phyloP scores from a whole-genome alignment of 2,329 filamentous ascomycete species.

The Colletotrichum acutatum region DNA sequence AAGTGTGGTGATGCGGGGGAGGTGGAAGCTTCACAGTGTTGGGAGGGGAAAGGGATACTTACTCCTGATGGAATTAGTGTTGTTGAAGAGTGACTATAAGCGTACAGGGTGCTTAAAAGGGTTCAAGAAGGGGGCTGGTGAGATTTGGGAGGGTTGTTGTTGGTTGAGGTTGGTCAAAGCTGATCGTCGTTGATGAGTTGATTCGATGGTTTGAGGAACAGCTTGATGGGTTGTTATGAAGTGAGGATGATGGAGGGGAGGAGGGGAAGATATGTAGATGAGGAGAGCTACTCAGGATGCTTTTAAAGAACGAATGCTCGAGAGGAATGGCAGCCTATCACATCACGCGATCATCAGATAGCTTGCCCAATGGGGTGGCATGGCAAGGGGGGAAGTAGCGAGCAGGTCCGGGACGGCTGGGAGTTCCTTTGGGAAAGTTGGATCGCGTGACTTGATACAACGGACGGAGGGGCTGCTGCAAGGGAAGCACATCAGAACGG shows the following conservation, averaged over 20 bases:
- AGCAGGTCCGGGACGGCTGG: conserved; percentile 29
- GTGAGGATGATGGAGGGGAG: conserved; percentile 9
- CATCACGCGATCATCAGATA: conserved; percentile 36
- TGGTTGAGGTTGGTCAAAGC: conserved; percentile 6
- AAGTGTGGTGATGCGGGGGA: conserved; percentile 24
- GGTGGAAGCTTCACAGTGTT: not conserved
- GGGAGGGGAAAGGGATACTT: conserved; percentile 22
- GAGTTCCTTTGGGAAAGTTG: conserved; percentile 9
- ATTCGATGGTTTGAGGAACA: not conserved
- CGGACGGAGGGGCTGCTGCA: conserved; percentile 24
- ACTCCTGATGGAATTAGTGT: conserved; percentile 31
- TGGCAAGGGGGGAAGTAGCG: conserved; percentile 8
- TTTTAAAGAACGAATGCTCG: conserved; percentile 32
- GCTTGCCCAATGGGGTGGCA: conserved; percentile 29
- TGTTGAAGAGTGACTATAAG: not conserved
- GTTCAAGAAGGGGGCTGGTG: not conserved
- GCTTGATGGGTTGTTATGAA: conserved; percentile 23
- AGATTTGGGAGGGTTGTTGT: not conserved
- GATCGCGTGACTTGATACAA: conserved; percentile 41
- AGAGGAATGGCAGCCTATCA: conserved; percentile 35
- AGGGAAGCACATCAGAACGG: conserved; percentile 23
- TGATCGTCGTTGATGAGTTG: conserved; percentile 6
- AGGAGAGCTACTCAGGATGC: conserved; percentile 25
- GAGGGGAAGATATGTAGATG: conserved; percentile 24
- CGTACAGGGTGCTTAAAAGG: not conserved